These are phyloP conservation scores for Globisporangium solare DNA, from an alignment of 352 stramenopile genomes.

Conservation along the genomic window DNA sequence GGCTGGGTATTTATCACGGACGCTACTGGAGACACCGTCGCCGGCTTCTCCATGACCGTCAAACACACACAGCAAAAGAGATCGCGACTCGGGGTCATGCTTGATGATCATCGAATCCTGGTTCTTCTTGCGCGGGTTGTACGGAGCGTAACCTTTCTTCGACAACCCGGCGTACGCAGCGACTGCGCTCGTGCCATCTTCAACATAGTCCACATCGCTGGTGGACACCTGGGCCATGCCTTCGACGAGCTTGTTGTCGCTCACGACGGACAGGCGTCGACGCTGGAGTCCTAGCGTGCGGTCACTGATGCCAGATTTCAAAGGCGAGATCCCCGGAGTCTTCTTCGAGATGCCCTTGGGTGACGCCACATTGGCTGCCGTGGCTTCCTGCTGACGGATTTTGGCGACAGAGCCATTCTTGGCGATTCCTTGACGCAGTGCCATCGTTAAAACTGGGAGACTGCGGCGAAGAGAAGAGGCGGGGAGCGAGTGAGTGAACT, in stretches of 20 bases:
- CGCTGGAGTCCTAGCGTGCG: slow-evolving; percentile 60
- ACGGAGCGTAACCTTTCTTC: slow-evolving; percentile 87
- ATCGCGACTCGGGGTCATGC: slow-evolving; percentile 88
- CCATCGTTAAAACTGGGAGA: slow-evolving; percentile 28
- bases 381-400: slow-evolving; percentile 53
- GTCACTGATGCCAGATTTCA: slow-evolving; percentile 32
- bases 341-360: slow-evolving; percentile 80
- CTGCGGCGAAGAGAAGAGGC: slow-evolving; percentile 4
- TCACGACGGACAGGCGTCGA: slow-evolving; percentile 65
- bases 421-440: slow-evolving; percentile 24
- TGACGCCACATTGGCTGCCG: slow-evolving; percentile 66
- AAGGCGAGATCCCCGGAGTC: slow-evolving; percentile 41
- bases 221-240: slow-evolving; percentile 63
- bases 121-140: slow-evolving; percentile 98
- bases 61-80: slow-evolving; percentile 94
- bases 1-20: slow-evolving; percentile 85
- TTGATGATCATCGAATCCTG: slow-evolving; percentile 96
- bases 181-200: slow-evolving; percentile 53
- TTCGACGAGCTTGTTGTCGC: slow-evolving; percentile 81
- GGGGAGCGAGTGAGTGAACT: background rate
- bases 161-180: slow-evolving; percentile 68
- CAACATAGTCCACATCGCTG: slow-evolving; percentile 55
- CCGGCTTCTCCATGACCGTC: slow-evolving; percentile 96
- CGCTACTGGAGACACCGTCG: slow-evolving; percentile 88
- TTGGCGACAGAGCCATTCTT: slow-evolving; percentile 54